phyloP scores from a whole-genome alignment of 305 asterid genomes.

The Fraxinus sp. region DNA sequence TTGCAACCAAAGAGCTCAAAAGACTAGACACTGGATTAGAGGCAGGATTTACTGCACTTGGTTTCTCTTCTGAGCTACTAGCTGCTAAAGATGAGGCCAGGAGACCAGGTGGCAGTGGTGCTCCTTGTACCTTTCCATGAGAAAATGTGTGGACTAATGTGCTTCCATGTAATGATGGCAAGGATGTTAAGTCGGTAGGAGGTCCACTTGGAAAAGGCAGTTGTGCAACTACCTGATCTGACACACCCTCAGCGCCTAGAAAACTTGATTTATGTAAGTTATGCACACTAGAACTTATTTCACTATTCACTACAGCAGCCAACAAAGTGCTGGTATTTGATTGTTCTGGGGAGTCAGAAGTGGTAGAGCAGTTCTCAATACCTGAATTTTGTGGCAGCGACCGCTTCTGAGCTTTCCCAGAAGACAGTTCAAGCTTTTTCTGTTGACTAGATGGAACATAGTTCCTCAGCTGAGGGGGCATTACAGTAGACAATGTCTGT shows the following conservation, averaged over 20 bases:
- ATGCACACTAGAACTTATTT: conserved; percentile 36
- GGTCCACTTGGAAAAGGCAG: conserved; percentile 34
- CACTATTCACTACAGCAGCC: conserved; percentile 57
- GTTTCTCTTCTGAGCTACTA: conserved; percentile 35
- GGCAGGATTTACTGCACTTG: conserved; percentile 40
- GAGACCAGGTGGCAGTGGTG: conserved; percentile 30
- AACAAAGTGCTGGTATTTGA: conserved; percentile 54
- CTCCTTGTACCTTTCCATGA: conserved; percentile 38
- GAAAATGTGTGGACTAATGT: conserved; percentile 27
- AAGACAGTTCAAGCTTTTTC: conserved; percentile 38
- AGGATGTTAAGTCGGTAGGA: conserved; percentile 17
- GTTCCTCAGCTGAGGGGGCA: conserved; percentile 45
- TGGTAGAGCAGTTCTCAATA: conserved; percentile 29
- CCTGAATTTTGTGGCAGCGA: conserved; percentile 33
- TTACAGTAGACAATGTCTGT: conserved; percentile 35
- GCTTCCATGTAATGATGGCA: conserved; percentile 27
- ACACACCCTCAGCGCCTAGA: conserved; percentile 34
- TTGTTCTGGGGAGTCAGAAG: conserved; percentile 49
- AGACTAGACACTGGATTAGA: conserved; percentile 80
- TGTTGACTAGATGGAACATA: conserved; percentile 35
- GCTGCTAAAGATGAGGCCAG: conserved; percentile 30
- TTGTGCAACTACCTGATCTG: conserved; percentile 30
- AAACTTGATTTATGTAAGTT: conserved; percentile 30
- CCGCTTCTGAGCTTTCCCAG: conserved; percentile 29
- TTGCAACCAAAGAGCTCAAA: conserved; percentile 76